Percentiles rank a stretch among this genome's conserved stretches.
These are phyloP conservation scores for Cadophora luteo-olivacea DNA, from an alignment of 2,329 filamentous ascomycete genomes.

Conservation along the genomic window DNA sequence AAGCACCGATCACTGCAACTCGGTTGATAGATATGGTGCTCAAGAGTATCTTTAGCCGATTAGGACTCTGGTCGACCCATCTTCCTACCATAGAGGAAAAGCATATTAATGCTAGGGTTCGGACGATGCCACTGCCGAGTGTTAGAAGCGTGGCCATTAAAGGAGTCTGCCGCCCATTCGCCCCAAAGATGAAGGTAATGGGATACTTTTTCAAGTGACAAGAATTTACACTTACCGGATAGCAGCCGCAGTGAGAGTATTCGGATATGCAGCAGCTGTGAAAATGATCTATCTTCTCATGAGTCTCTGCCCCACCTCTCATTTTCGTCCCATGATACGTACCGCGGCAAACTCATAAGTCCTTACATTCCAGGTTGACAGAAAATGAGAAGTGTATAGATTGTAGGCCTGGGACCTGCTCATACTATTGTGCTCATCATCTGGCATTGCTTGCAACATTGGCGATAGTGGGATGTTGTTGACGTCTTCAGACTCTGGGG, in stretches of 20 bases:
- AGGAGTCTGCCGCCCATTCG: too few species aligned
- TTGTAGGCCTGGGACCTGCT: conserved; percentile 47
- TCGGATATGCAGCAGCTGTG: conserved; percentile 55
- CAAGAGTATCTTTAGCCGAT: conserved; percentile 50
- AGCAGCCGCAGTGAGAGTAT: conserved; percentile 50
- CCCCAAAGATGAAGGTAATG: too few species aligned
- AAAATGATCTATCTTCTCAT: conserved; percentile 51
- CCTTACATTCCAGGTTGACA: conserved; percentile 64
- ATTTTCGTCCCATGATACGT: conserved; percentile 19
- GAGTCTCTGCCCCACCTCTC: background rate
- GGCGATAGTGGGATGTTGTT: background rate
- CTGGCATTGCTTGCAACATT: background rate
- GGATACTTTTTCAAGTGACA: background rate
- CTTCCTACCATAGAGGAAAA: conserved; percentile 51
- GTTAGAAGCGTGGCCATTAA: conserved; percentile 27
- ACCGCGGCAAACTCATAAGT: conserved; percentile 48
- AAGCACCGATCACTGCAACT: conserved; percentile 49
- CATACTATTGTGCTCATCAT: conserved; percentile 34
- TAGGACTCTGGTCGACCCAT: conserved; percentile 50
- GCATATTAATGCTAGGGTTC: conserved; percentile 48
- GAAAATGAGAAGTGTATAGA: conserved; percentile 59
- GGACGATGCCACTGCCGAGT: conserved; percentile 43
- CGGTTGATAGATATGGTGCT: conserved; percentile 51
- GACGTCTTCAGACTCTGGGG: background rate
- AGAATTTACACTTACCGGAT: conserved; percentile 44